phyloP scores from a whole-genome alignment of 805 yeast genomes.

The Maudiozyma barnettii region DNA sequence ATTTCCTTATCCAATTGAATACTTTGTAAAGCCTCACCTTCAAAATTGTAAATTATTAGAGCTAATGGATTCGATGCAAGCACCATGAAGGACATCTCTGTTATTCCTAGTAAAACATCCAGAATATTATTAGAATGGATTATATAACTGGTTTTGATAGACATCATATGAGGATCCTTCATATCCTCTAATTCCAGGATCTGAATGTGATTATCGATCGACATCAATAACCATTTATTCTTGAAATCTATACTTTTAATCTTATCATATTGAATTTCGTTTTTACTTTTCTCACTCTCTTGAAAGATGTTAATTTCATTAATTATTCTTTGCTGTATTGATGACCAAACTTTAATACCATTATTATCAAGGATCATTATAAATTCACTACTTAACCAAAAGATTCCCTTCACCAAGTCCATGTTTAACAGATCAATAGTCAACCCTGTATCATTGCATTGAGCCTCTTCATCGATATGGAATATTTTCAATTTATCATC shows the following conservation, averaged over 20 bases:
- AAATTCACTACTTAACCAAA: constrained; percentile 18
- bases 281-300: not conserved
- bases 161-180: constrained; percentile 3
- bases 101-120: constrained; percentile 23
- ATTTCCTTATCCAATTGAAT: constrained; percentile 12
- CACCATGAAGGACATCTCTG: constrained; percentile 26
- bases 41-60: constrained; percentile 21
- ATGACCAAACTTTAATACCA: constrained; percentile 17
- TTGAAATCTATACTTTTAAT: constrained; percentile 19
- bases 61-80: constrained; percentile 15
- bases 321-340: constrained; percentile 7
- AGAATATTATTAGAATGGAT: constrained; percentile 7
- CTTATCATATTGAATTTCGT: constrained; percentile 6
- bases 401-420: constrained; percentile 9
- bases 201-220: constrained; percentile 8
- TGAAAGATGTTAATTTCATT: constrained; percentile 9
- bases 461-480: constrained; percentile 6
- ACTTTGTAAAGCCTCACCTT: constrained; percentile 21
- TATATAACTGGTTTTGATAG: constrained; percentile 8
- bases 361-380: constrained; percentile 14
- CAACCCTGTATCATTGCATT: constrained; percentile 5
- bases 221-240: constrained; percentile 23
- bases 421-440: constrained; percentile 1
- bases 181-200: constrained; percentile 11
- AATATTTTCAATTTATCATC: constrained; percentile 5